phyloP scores from a whole-genome alignment of 78 protist species.

The Anaeramoeba flamelloides region DNA sequence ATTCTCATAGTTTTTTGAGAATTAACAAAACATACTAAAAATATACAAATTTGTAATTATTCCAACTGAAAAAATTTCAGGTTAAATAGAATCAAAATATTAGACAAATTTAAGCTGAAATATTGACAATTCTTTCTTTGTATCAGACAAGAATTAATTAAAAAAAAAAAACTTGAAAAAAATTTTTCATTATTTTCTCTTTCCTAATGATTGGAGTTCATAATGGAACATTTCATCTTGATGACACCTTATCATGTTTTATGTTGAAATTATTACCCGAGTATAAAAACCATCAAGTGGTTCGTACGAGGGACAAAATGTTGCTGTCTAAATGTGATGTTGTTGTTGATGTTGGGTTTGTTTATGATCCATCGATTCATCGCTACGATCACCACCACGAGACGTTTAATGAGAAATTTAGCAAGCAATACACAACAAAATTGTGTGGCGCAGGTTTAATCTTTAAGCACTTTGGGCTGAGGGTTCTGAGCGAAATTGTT shows the following conservation, averaged over 20 bases:
- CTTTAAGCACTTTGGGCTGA: background rate
- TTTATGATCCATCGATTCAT: background rate
- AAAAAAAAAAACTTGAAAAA: no score
- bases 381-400: background rate
- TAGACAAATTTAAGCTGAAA: no score
- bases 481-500: background rate
- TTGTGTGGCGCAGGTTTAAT: background rate
- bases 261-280: background rate
- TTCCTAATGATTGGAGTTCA: conserved; percentile 1
- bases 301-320: background rate
- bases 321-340: background rate
- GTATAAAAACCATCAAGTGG: background rate
- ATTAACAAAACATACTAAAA: no score
- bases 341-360: background rate
- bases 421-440: background rate
- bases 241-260: background rate
- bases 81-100: no score
- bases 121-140: no score
- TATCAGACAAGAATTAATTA: no score
- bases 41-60: no score
- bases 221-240: background rate
- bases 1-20: no score
- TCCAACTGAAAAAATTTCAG: no score
- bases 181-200: no score
- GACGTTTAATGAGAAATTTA: background rate